These are phyloP conservation scores for Agrocybe chaxingu DNA, from an alignment of 768 basidiomycete genomes.

Conservation along the genomic window DNA sequence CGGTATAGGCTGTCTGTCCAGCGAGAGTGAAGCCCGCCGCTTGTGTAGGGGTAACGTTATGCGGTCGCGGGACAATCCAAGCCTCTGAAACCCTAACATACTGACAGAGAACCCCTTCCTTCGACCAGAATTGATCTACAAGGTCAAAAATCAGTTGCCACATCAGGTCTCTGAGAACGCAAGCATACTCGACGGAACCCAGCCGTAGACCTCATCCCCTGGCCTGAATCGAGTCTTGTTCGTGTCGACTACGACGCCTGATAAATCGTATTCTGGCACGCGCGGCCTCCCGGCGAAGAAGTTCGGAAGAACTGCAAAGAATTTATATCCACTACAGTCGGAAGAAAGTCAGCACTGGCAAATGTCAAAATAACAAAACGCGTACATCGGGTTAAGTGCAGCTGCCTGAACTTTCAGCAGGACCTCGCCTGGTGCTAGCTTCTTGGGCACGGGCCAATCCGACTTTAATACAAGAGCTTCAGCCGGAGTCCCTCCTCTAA, in stretches of 20 bases:
- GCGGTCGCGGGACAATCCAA: conserved; percentile 40
- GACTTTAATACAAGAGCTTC: conserved; percentile 28
- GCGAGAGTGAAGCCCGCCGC: conserved; percentile 59
- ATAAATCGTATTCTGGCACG: conserved; percentile 58
- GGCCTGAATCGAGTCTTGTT: conserved; percentile 48
- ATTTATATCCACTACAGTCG: conserved; percentile 51
- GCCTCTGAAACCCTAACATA: conserved; percentile 45
- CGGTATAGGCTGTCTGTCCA: conserved; percentile 56
- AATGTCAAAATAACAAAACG: neutral
- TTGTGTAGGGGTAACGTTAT: conserved; percentile 46
- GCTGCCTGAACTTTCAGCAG: conserved; percentile 36
- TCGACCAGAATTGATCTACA: conserved; percentile 28
- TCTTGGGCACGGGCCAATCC: conserved; percentile 36
- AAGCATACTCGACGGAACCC: conserved; percentile 29
- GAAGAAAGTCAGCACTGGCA: neutral
- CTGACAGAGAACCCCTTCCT: conserved; percentile 56
- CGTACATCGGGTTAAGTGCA: conserved; percentile 69
- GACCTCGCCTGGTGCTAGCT: conserved; percentile 29
- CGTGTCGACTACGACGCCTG: conserved; percentile 57
- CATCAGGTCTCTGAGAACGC: neutral
- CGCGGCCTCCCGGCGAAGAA: conserved; percentile 46
- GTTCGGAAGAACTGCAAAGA: conserved; percentile 47
- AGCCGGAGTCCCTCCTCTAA: conserved; percentile 28
- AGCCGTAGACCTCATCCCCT: conserved; percentile 68
- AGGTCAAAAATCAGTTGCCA: neutral